Base-by-base conservation (phyloP, 2,329 filamentous ascomycete genomes). In the Fusarium sambucinum region DNA sequence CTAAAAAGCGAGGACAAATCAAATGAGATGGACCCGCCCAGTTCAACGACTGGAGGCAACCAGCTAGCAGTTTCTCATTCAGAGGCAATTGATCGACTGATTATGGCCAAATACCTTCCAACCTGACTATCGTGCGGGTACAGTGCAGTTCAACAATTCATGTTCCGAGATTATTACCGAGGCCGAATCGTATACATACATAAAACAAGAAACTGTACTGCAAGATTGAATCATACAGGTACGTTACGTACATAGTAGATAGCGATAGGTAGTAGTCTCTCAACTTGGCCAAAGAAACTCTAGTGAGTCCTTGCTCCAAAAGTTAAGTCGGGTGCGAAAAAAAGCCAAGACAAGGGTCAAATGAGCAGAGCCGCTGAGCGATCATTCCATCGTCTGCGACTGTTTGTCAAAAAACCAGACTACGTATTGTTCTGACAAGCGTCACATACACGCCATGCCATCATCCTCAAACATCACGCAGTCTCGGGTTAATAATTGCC, bases 11-110 rank as follows among this genome's bases (percentile, higher is more conserved):
- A 56, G 55, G 60, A 63, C 59, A 60, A 58, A 57, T 57, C 45
- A 47, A 47, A 42, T 14, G 29, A 33, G 19, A 46, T 32, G 63
- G 70, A 70, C 71, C 71, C 71, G 69, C 69, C 44, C 29, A 48
- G 54, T 62, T 63, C 57, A 50, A 66, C 48, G 38, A 55, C 38
- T 63, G 58, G 23, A 52, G 60, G 68, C 71, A 73, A 72, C 70
- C 71, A 71, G 59, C 66, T 59, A 63, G 35, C 56, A 51, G 44
- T 41, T 60, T 59, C 44, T 63, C 29, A 54, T 60, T 59, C 59
- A 56, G 41, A 66, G 66, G 61, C 62, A 64, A 66, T 69, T 73
- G 71, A 73, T 73, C 67, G 71, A 73, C 71, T 73, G 69, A 73
- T 73, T 69, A 59, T 59, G 51, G 56, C 56, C 59, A 66, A 63